Base-by-base conservation (phyloP, 148 eudicot genomes). In the Pouteria glomerata region DNA sequence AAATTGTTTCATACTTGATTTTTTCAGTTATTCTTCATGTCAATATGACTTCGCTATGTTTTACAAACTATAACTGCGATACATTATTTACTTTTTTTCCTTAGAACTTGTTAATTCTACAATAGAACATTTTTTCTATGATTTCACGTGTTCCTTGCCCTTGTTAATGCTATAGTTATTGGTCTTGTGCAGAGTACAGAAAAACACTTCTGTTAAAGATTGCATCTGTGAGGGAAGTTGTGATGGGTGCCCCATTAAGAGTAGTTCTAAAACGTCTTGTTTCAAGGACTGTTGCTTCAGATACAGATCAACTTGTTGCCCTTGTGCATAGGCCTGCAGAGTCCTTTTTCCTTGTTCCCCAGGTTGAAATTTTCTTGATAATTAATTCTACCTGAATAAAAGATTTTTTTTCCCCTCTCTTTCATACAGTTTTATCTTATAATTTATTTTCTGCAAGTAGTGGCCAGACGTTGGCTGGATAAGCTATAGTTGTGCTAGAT, bases 321-420 rank as follows among this genome's bases (percentile, higher is more conserved):
- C 82, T 95, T 44, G 98, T 95, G 57, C 98, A 95, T 74, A 91
- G 98, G 71, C 98, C 97, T 72, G 85, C 81, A 44, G 98, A 95
- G 78, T 89, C 98, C 24, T 91, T 89, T 83, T 95, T 86, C 82
- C 88, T 95, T 75, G 48, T 83, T 81, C 93, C 97, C 6, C 86
- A 84, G 96, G 98, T 91, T 66, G 44, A 66, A 58, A 66, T 71
- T 33, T 13, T 63, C 24, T 57, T 29, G 33, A 48, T 15, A 11
- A 48, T 24, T 31, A 52, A 33, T 3, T 18, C 45, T 51, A 45
- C 69, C 65, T 3, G 11, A 51, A 68, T 12, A 33, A 14, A 14
- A 52, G 70, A 37, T 44, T 0, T 47, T 66, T 50, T 34, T 65
- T 44, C 4, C n/a, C n/a, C n/a, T n/a, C n/a, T n/a, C 15, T 8